Base-by-base conservation (phyloP, 352 stramenopile species). In the Globisporangium alternatum region DNA sequence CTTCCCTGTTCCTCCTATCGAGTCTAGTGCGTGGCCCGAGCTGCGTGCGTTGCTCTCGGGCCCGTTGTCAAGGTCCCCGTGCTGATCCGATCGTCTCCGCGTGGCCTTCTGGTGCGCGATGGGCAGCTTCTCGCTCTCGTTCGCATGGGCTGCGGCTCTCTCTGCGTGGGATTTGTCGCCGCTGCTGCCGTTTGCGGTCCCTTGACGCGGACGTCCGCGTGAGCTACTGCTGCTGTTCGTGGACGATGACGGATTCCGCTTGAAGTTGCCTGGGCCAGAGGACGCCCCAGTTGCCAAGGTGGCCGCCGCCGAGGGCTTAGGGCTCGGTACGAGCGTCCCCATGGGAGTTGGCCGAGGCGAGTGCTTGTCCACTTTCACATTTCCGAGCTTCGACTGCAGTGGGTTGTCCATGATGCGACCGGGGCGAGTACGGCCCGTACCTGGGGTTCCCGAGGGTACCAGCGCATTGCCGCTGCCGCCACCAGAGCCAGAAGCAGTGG, bases 381-480 rank as follows among this genome's bases (percentile, higher is more conserved):
- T 37, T 28, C 53, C 63, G 39, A 60, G 65, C 64, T 75, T 86
- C 51, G 55, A 33, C 56, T 86, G 75, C 43, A 88, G 58, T 17
- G 70, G 67, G 44, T 86, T 80, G 55, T 88, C 79, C 68, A 86
- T 79, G 53, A 86, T 81, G 1, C 79, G 69, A 22, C 68, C 69
- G 17, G 67, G 66, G 2, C 78, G 76, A 28, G 65, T 56, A 8
- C 78, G 68, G 2, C 72, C 66, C 30, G 65, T 74, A 39, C 51
- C 71, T 2, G 77, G 73, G 28, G 78, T 82, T 19, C 73, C 74
- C 33, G 59, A 57, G 12, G 71, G 62, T 7, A 59, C 31, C 10
- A 68, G 53, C 21, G 31, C 25, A 22, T 51, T 60, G 2, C 54
- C 54, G 22, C 59, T 64, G 3, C 31, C 56, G 49, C 44, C n/a